Evolutionary conservation across 257 asterid species (phyloP).

Genomic region (Verbena officinalis): DNA sequence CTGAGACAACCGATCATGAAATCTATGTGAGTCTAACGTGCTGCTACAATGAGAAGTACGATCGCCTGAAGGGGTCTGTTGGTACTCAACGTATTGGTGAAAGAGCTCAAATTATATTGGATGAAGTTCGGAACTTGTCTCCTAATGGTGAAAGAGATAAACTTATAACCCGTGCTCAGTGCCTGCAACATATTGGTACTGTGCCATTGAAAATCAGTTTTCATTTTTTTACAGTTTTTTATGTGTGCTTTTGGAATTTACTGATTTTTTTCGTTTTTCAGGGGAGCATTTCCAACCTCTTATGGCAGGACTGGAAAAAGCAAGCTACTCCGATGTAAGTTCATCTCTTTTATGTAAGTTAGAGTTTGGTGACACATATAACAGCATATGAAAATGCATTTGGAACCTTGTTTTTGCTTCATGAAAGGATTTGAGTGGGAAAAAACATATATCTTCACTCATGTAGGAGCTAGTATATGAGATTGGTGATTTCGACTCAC

Average conservation of each 20-base stretch:
- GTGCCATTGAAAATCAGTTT: constrained; percentile 38
- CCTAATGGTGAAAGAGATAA: too few species aligned
- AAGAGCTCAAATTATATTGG: constrained; percentile 87
- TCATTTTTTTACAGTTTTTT: constrained; percentile 18
- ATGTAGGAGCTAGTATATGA: background rate
- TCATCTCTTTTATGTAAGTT: constrained; percentile 4
- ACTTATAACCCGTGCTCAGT: constrained; percentile 75
- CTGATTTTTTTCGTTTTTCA: constrained; percentile 40
- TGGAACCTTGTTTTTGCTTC: constrained; percentile 21
- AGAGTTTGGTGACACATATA: constrained; percentile 4
- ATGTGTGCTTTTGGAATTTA: constrained; percentile 26
- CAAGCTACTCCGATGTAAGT: constrained; percentile 68
- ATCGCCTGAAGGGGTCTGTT: constrained; percentile 83
- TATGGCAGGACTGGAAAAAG: constrained; percentile 73
- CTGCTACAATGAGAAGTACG: constrained; percentile 71
- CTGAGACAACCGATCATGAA: constrained; percentile 83
- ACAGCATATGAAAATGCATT: constrained; percentile 11
- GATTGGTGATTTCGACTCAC: constrained; percentile 13
- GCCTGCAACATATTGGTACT: constrained; percentile 88
- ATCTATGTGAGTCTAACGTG: constrained; percentile 78
- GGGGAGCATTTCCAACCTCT: constrained; percentile 87
- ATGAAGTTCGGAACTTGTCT: constrained; percentile 72
- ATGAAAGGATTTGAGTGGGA: constrained; percentile 20
- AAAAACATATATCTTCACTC: background rate
- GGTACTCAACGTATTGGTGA: constrained; percentile 94